Percentiles rank a stretch among this genome's conserved stretches.
Conservation (phyloP, 805 yeast species). For the Diddensiella caesifluorescens region DNA sequence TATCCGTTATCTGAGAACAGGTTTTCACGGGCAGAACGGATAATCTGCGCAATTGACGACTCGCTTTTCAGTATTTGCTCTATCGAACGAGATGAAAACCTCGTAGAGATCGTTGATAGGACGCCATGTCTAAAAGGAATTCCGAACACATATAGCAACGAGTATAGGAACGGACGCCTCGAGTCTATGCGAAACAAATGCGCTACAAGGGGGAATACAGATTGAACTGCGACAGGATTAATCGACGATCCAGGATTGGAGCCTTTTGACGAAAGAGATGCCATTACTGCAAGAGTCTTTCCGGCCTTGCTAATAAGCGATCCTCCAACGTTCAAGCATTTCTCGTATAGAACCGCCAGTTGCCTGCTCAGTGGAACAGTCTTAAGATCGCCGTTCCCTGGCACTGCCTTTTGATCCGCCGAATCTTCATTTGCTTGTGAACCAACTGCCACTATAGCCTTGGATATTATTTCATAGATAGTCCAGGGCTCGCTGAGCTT, state of each 20-base stretch:
- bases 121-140: slow-evolving; percentile 15
- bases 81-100: slow-evolving; percentile 13
- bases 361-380: slow-evolving; percentile 3
- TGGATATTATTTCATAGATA: slow-evolving; percentile 41
- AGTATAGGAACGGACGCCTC: slow-evolving; percentile 17
- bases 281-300: slow-evolving; percentile 14
- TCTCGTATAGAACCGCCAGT: slow-evolving; percentile 9
- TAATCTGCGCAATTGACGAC: slow-evolving; percentile 19
- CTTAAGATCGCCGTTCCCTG: background rate
- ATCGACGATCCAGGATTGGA: background rate
- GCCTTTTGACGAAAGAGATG: slow-evolving; percentile 10
- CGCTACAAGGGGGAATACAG: slow-evolving; percentile 15
- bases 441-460: slow-evolving; percentile 18
- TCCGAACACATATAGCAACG: slow-evolving; percentile 8
- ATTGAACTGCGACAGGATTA: slow-evolving; percentile 9
- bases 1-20: slow-evolving; percentile 46
- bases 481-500: slow-evolving; percentile 49
- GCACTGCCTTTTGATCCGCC: background rate
- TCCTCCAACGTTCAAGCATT: slow-evolving; percentile 4
- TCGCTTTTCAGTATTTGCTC: slow-evolving; percentile 12
- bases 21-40: slow-evolving; percentile 33
- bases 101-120: slow-evolving; percentile 17
- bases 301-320: slow-evolving; percentile 9
- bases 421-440: background rate
- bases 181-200: slow-evolving; percentile 9